Base-by-base conservation (phyloP, 2,329 filamentous ascomycete species). In the Penicillium sp. region DNA sequence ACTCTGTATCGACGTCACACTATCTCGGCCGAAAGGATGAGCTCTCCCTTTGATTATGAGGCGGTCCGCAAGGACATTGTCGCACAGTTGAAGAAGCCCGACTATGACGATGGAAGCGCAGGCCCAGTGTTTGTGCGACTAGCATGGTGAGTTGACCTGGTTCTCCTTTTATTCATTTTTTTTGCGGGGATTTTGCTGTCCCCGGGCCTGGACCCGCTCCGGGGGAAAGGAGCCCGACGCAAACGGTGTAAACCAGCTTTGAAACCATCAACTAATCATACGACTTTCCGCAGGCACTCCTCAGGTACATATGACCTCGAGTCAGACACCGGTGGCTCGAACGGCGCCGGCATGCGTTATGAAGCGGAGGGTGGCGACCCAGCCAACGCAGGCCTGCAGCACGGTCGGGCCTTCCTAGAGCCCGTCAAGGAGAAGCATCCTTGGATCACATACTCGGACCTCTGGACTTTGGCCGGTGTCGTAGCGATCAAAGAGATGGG, bases 321-420 rank as follows among this genome's bases (percentile, higher is more conserved):
- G 54, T 83, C 83, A 54, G 81, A 85, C 66, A 88, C 85, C 0
- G 86, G 86, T 35, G 85, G 85, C 37, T 84, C 80, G 26, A 88
- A 88, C 68, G 86, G 86, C 57, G 85, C 86, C 0, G 85, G 84
- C 19, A 88, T 88, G 85, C 79, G 85, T 33, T 88, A 87, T 68
- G 84, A 87, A 74, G 74, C 78, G 24, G 85, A 87, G 74, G 84
- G 84, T 57, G 85, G 84, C 58, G 85, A 88, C 67, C 84, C 85
- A 4, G 83, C 85, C 55, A 88, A 88, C 71, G 84, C 85, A 4
- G 86, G 86, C 19, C 80, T 88, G 10, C 82, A 87, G 64, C 80
- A 87, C 68, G 85, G 84, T 22, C 83, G 85, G 16, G 81, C 83
- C 27, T 87, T 88, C 71, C 80, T 88, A 58, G 85, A 88, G 65